Conservation (phyloP, 1,139 yeast genomes). For the Candida tropicalis region DNA sequence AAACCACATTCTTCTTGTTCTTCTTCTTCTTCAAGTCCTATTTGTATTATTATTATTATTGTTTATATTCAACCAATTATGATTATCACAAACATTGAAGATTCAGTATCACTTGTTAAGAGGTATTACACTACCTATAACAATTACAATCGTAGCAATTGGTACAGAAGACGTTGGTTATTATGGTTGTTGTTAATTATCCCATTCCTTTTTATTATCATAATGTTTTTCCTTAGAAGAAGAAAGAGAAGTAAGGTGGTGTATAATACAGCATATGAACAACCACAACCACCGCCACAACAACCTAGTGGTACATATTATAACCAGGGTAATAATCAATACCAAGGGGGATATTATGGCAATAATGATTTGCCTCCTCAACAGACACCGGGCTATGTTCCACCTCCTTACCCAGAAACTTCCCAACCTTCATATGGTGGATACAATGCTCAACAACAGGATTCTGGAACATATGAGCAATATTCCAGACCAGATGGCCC, state of each 20-base stretch:
- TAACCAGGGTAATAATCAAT: conserved; percentile 5
- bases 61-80: no score
- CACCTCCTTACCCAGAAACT: conserved; percentile 8
- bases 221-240: conserved; percentile 9
- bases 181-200: conserved; percentile 15
- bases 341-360: conserved; percentile 3
- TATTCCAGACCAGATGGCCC: conserved; percentile 13
- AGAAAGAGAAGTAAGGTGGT: conserved; percentile 7
- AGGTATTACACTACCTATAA: conserved; percentile 1
- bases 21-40: no score
- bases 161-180: conserved; percentile 15
- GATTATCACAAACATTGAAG: background rate
- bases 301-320: conserved; percentile 2
- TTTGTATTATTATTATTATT: no score
- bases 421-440: conserved; percentile 8
- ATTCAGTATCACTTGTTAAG: background rate
- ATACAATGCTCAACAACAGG: conserved; percentile 8
- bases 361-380: conserved; percentile 7
- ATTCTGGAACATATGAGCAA: conserved; percentile 7
- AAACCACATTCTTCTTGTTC: no score
- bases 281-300: conserved; percentile 3
- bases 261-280: conserved; percentile 2
- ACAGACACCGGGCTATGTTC: conserved; percentile 7
- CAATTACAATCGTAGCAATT: background rate
- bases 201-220: conserved; percentile 11